Evolutionary conservation across 306 rosid genomes (phyloP), one percentile per base, ranked within the genome.

Genomic region (Arachis stenosperma): DNA sequence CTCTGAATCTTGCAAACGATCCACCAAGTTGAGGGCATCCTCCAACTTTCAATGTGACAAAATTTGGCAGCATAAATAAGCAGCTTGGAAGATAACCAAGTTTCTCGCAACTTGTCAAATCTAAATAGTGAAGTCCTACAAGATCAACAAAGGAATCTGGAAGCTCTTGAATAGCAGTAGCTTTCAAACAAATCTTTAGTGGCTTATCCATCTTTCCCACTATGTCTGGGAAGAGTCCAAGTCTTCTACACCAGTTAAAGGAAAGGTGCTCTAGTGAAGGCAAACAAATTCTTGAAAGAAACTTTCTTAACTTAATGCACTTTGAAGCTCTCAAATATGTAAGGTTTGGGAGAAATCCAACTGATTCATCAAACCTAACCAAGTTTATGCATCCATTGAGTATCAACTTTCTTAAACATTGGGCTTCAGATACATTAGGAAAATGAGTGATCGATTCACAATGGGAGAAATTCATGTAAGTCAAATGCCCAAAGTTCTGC

Each of bases 201-300:
- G 13, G 36, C 37, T 53, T 8, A n/a, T 39, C 48, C 74, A 53
- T 69, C 61, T 37, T 14, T 50, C 15, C 52, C 44, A 3, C 2
- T 2, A 74, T 54, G 4, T 74, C 47, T 37, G 78, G 78, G 70
- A 74, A 50, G 71, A 39, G 42, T 15, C 2, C 22, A 13, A 74
- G 70, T 8, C 43, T 41, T 40, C 0, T 7, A 39, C 78, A 74
- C 4, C 11, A 53, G 36, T 12, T 6, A 11, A 74, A 8, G 9
- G 22, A 36, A 63, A 63, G 36, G 33, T 10, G 8, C 7, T 15
- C 12, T 0, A 67, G 59, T 13, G 73, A 67, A 30, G 60, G 40
- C 58, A 67, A 3, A 7, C 6, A 4, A 2, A 62, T 41, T 14
- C 36, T 15, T n/a, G 33, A 12, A 3, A 9, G 51, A 15, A 62